A percentile compares a stretch with the other conserved stretches of the same genome.
These are phyloP conservation scores for Nemania sp. DNA, from an alignment of 2,329 filamentous ascomycete species.

Conservation along the genomic window DNA sequence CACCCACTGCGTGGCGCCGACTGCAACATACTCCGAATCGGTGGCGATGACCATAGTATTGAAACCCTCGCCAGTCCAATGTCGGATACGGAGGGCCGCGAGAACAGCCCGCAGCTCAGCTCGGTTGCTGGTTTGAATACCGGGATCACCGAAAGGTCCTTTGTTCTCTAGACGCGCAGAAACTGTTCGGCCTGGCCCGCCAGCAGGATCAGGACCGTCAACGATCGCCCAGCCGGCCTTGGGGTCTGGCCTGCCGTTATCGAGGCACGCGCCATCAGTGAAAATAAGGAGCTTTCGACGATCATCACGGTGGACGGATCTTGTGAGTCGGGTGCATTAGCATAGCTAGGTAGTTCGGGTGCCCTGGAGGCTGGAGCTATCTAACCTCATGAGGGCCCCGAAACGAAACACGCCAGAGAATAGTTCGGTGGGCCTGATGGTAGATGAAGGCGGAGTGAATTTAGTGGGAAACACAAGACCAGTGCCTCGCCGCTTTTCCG, in stretches of 20 bases:
- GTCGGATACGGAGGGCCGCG: slow-evolving; percentile 49
- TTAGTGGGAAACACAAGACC: slow-evolving; percentile 39
- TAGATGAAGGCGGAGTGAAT: slow-evolving; percentile 36
- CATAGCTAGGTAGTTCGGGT: too few relatives aligned
- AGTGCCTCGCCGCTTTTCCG: slow-evolving; percentile 33
- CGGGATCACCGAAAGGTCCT: slow-evolving; percentile 46
- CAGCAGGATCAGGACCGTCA: slow-evolving; percentile 26
- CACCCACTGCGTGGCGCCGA: slow-evolving; percentile 49
- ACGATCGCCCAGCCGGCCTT: slow-evolving; percentile 48
- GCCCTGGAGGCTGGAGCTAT: background rate
- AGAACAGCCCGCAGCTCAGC: slow-evolving; percentile 60
- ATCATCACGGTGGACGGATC: background rate
- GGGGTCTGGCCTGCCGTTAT: slow-evolving; percentile 45
- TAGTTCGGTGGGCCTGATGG: slow-evolving; percentile 32
- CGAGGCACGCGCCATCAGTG: slow-evolving; percentile 50
- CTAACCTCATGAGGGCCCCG: slow-evolving; percentile 29
- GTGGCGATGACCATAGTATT: slow-evolving; percentile 54
- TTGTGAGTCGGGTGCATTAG: background rate
- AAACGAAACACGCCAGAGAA: slow-evolving; percentile 29
- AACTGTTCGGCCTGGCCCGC: slow-evolving; percentile 16
- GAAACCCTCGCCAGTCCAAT: slow-evolving; percentile 1
- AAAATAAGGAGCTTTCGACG: slow-evolving; percentile 44
- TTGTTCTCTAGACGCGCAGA: slow-evolving; percentile 46
- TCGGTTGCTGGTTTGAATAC: slow-evolving; percentile 52
- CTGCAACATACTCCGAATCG: slow-evolving; percentile 55